A percentile compares a stretch with the other conserved stretches of the same genome.
These are phyloP conservation scores for Poa annua DNA, from an alignment of 176 grass and related monocot genomes.

Conservation along the genomic window DNA sequence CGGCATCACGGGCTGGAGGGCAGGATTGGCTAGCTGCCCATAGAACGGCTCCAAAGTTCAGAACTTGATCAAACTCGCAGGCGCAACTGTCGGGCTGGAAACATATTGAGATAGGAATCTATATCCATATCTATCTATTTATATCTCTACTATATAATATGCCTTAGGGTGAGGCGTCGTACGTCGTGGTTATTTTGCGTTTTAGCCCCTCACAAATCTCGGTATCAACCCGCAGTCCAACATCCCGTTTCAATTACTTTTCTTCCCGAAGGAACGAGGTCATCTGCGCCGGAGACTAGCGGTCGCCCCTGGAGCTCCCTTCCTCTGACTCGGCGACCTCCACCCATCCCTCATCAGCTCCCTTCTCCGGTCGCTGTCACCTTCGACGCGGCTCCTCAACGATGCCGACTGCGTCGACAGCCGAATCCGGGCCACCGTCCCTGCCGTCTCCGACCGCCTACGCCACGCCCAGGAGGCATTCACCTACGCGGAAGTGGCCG, in stretches of 20 bases:
- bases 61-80: background rate
- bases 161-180: too few species aligned
- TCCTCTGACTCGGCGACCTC: constrained; percentile 67
- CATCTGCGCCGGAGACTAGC: constrained; percentile 51
- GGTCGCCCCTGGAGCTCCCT: constrained; percentile 62
- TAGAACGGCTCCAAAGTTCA: background rate
- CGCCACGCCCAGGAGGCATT: too few species aligned
- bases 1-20: background rate
- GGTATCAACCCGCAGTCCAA: too few species aligned
- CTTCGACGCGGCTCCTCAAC: constrained; percentile 49
- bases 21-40: background rate
- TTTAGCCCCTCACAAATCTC: too few species aligned
- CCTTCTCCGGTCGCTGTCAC: constrained; percentile 56
- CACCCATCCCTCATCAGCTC: constrained; percentile 64
- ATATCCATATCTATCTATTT: too few species aligned
- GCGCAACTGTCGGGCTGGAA: too few species aligned
- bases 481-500: too few species aligned
- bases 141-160: too few species aligned
- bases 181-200: too few species aligned
- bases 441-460: constrained; percentile 58
- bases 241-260: too few species aligned
- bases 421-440: constrained; percentile 58
- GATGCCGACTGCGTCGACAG: constrained; percentile 57
- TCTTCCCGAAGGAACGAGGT: too few species aligned
- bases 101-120: too few species aligned